Percentiles rank a stretch among this genome's conserved stretches.
Conservation (phyloP, 2,329 filamentous ascomycete species). For the Colletotrichum sansevieriae region DNA sequence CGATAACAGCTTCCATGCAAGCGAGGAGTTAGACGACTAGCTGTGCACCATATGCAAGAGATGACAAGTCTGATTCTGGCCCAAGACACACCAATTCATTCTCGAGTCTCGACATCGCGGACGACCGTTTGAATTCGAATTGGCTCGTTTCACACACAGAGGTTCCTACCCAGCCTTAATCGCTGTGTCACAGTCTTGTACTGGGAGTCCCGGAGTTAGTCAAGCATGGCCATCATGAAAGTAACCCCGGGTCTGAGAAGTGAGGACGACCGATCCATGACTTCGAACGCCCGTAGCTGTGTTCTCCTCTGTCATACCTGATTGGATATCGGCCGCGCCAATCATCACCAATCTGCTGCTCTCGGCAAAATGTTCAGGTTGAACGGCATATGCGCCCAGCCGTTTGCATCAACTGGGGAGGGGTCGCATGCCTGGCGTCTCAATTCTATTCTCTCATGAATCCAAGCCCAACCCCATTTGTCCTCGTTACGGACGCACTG, state of each 20-base stretch:
- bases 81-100: too few relatives aligned
- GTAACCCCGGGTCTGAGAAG: conserved; percentile 1
- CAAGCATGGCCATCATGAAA: conserved; percentile 5
- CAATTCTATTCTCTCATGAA: background rate
- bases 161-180: background rate
- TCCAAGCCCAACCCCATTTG: background rate
- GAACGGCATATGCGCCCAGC: conserved; percentile 35
- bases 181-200: background rate
- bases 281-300: conserved; percentile 1
- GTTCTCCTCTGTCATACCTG: background rate
- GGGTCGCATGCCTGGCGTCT: conserved; percentile 16
- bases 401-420: conserved; percentile 21
- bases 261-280: background rate
- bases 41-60: too few relatives aligned
- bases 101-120: background rate
- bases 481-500: background rate
- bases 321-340: conserved; percentile 4
- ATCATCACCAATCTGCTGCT: conserved; percentile 1
- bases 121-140: background rate
- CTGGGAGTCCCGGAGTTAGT: background rate
- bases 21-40: too few relatives aligned
- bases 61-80: too few relatives aligned
- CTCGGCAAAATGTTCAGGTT: conserved; percentile 21
- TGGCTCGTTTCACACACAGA: background rate
- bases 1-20: background rate